Evolutionary conservation across 1,284 basidiomycete species (phyloP).

Genomic region (Malassezia japonica): DNA sequence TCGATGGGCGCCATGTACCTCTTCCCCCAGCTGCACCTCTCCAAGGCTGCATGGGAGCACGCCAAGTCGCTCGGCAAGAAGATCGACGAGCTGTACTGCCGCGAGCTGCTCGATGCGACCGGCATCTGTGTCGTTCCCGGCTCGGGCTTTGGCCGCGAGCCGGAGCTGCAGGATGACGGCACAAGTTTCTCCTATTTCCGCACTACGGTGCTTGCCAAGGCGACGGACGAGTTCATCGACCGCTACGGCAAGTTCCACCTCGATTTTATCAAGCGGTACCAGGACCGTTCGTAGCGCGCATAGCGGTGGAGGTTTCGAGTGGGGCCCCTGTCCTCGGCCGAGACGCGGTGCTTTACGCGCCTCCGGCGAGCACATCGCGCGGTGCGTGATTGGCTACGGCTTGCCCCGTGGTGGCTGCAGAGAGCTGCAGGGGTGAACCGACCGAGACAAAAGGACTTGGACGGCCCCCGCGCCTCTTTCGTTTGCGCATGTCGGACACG

Average conservation of each 20-base stretch:
- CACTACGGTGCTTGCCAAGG: conserved; percentile 44
- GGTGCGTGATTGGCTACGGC: background rate
- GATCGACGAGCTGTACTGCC: conserved; percentile 44
- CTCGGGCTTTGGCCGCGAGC: conserved; percentile 38
- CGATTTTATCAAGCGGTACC: conserved; percentile 27
- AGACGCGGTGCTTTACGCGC: background rate
- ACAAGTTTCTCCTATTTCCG: conserved; percentile 35
- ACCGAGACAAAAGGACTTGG: no score
- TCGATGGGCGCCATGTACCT: conserved; percentile 76
- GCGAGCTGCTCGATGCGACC: conserved; percentile 38
- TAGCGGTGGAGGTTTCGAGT: no score
- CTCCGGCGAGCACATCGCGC: no score
- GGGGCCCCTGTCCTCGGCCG: no score
- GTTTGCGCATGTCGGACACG: background rate
- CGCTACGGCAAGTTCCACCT: conserved; percentile 40
- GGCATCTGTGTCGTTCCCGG: conserved; percentile 47
- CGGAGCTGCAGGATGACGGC: conserved; percentile 18
- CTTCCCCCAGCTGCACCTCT: conserved; percentile 66
- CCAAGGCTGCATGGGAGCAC: conserved; percentile 28
- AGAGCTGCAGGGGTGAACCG: background rate
- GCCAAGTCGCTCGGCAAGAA: conserved; percentile 31
- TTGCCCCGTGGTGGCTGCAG: background rate
- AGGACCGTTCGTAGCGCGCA: background rate
- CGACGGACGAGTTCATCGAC: conserved; percentile 42
- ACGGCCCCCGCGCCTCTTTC: background rate